phyloP scores from a whole-genome alignment of 2,329 filamentous ascomycete genomes.

The Paraconiothyrium sp. region DNA sequence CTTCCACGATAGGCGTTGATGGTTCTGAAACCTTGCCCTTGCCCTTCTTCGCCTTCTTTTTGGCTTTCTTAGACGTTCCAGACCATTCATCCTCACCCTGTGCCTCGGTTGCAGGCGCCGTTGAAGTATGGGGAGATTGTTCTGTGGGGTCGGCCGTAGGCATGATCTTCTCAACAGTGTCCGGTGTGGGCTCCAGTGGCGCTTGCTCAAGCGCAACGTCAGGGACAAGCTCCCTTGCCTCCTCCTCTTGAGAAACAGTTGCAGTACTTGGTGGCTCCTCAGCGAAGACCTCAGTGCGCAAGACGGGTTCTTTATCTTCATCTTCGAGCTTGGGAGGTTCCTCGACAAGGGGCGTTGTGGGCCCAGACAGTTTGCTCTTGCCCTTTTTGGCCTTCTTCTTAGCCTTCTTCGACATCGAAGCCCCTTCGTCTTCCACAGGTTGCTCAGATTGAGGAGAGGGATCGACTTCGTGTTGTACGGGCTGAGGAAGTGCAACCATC shows the following conservation, averaged over 20 bases:
- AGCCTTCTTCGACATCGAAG: slow-evolving; percentile 26
- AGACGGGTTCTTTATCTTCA: neutral
- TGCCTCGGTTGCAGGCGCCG: neutral
- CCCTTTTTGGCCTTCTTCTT: slow-evolving; percentile 38
- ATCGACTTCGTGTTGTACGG: neutral
- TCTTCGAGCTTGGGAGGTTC: slow-evolving; percentile 3
- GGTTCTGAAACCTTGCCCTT: slow-evolving; percentile 16
- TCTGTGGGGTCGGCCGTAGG: neutral
- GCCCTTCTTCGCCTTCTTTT: slow-evolving; percentile 12
- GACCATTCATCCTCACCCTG: neutral
- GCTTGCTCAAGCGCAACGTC: neutral
- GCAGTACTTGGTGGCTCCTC: neutral
- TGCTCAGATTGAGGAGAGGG: slow-evolving; percentile 2
- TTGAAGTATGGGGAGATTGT: neutral
- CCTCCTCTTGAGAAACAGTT: neutral
- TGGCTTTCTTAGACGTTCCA: slow-evolving; percentile 3
- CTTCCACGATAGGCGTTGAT: slow-evolving; percentile 21
- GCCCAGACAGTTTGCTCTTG: slow-evolving; percentile 29
- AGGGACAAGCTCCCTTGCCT: neutral
- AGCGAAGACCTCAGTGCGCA: neutral
- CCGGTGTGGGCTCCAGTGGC: neutral
- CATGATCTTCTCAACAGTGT: neutral
- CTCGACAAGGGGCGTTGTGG: slow-evolving; percentile 24
- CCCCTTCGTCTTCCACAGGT: slow-evolving; percentile 18
- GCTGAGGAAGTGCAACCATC: slow-evolving; percentile 1